Evolutionary conservation across 2,329 filamentous ascomycete genomes (phyloP).

Genomic region (Aspergillus phoenicis): DNA sequence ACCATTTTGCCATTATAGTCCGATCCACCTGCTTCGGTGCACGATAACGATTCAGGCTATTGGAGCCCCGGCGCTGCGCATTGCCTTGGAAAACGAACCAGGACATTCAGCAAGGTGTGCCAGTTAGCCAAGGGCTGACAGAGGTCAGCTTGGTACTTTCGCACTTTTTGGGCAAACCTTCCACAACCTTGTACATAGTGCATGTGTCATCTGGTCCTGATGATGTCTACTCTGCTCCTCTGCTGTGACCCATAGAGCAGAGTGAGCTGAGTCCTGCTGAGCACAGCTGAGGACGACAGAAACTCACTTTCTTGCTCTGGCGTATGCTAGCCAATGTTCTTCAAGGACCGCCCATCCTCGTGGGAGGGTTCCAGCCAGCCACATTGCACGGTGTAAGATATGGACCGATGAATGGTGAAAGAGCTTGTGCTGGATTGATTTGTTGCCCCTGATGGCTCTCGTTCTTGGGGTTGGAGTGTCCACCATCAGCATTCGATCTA

Average conservation of each 20-base stretch:
- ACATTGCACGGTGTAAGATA: neutral
- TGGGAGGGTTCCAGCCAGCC: neutral
- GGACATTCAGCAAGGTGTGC: neutral
- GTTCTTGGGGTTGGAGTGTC: neutral
- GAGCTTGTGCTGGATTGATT: neutral
- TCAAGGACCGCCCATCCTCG: neutral
- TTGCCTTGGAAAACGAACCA: neutral
- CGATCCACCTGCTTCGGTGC: neutral
- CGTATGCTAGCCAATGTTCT: neutral
- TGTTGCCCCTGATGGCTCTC: neutral
- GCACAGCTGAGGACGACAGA: neutral
- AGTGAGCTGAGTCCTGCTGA: neutral
- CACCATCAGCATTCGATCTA: neutral
- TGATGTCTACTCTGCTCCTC: neutral
- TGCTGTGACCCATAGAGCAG: neutral
- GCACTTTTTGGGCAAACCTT: neutral
- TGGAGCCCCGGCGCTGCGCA: slow-evolving; percentile 2
- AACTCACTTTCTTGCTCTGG: neutral
- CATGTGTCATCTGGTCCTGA: neutral
- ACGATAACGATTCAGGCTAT: slow-evolving; percentile 2
- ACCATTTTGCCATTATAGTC: neutral
- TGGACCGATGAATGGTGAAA: neutral
- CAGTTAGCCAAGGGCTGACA: neutral
- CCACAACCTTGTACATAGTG: neutral
- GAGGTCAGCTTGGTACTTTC: neutral